Conservation (phyloP, 139 green algal species). For the Yamagishiella unicocca region DNA sequence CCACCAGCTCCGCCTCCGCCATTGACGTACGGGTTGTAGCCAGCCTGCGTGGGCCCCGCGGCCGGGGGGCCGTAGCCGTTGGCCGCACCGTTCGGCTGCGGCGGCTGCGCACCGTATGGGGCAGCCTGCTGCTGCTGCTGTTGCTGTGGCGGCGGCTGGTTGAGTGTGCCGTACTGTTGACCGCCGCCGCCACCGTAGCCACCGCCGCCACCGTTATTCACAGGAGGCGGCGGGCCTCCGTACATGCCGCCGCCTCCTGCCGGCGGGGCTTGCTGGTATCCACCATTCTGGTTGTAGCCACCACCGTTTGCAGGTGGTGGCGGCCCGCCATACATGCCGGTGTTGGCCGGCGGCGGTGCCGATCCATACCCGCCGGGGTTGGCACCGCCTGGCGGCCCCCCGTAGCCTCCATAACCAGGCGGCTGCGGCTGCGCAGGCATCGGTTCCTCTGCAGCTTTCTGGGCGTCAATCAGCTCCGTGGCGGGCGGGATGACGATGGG, state of each 20-base stretch:
- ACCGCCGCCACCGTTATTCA: background rate
- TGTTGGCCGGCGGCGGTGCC: background rate
- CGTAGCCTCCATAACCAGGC: background rate
- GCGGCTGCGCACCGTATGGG: conserved; percentile 12
- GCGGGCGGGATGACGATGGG: background rate
- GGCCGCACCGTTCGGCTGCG: background rate
- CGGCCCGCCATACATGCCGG: conserved; percentile 31
- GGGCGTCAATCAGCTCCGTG: conserved; percentile 10
- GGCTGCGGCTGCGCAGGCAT: background rate
- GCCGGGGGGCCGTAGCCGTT: conserved; percentile 20
- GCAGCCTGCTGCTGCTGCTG: background rate
- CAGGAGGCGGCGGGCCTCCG: conserved; percentile 45
- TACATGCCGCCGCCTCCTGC: conserved; percentile 34
- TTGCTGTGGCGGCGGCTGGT: background rate
- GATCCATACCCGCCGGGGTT: conserved; percentile 25
- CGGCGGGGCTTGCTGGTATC: background rate
- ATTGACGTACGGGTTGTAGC: conserved; percentile 13
- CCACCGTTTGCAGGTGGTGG: conserved; percentile 5
- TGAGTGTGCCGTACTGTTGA: background rate
- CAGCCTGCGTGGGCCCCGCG: background rate
- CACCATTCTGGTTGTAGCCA: background rate
- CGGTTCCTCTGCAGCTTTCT: background rate
- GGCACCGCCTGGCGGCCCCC: too few species aligned
- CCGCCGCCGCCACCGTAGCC: conserved; percentile 15
- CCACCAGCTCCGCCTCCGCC: conserved; percentile 38